Percentiles rank a stretch among this genome's conserved stretches.
Evolutionary conservation across 345 rosid genomes (phyloP).

Genomic region (Psidium guajava): DNA sequence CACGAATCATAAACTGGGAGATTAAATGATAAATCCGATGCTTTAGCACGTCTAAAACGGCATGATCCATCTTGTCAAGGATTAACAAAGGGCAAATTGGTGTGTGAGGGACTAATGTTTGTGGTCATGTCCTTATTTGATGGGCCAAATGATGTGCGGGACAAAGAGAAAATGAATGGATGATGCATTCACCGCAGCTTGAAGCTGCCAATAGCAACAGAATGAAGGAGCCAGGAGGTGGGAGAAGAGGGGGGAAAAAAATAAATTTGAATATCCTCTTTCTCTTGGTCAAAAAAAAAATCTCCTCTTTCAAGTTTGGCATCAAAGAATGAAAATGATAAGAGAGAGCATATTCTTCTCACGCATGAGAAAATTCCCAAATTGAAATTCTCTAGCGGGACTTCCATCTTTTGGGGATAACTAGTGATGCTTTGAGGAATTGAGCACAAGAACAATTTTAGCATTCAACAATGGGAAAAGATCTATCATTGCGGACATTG

Average conservation of each 20-base stretch:
- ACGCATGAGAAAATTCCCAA: not conserved
- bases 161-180: not conserved
- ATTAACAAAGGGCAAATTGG: not conserved
- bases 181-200: not conserved
- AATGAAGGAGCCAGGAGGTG: not conserved
- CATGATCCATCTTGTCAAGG: not conserved
- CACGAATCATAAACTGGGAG: rapidly evolving
- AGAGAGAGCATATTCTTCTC: not conserved
- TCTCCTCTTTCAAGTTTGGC: not conserved
- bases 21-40: rapidly evolving
- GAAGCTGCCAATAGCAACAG: not conserved
- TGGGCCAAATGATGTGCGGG: not conserved
- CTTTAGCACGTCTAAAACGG: not conserved
- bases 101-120: not conserved
- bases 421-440: not conserved
- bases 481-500: not conserved
- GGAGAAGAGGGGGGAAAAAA: too few species aligned
- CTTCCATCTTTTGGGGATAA: not conserved
- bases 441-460: not conserved
- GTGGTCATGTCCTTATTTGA: not conserved
- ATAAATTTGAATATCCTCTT: not conserved
- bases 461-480: not conserved
- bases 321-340: not conserved
- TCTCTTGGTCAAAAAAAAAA: too few species aligned
- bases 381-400: not conserved